Conservation (phyloP, 2,329 filamentous ascomycete genomes). For the Fusarium nurragi region DNA sequence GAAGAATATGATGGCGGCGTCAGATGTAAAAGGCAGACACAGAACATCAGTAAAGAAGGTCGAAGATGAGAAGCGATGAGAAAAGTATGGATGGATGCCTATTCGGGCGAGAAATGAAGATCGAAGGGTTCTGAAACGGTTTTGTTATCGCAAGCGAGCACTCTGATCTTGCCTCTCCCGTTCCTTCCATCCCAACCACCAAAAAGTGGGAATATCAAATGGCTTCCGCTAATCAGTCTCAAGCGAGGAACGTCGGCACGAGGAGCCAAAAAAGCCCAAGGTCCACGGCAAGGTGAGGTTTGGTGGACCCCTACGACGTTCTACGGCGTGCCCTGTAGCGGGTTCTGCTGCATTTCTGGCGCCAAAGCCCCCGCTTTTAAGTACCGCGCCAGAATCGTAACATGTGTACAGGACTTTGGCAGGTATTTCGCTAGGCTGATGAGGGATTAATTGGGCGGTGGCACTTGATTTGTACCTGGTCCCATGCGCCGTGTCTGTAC, state of each 20-base stretch:
- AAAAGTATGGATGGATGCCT: neutral
- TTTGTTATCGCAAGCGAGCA: conserved; percentile 34
- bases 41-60: neutral
- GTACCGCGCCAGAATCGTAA: conserved; percentile 15
- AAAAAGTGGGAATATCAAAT: conserved; percentile 30
- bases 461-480: conserved; percentile 18
- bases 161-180: conserved; percentile 28
- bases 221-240: conserved; percentile 18
- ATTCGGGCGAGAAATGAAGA: conserved; percentile 19
- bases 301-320: conserved; percentile 26
- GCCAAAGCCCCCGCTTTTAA: conserved; percentile 16
- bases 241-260: conserved; percentile 28
- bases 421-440: conserved; percentile 10
- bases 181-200: conserved; percentile 26
- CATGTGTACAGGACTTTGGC: conserved; percentile 17
- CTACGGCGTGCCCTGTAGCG: conserved; percentile 14
- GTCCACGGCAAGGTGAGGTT: conserved; percentile 17
- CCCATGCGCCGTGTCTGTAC: conserved; percentile 6
- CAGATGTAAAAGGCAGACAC: conserved; percentile 7
- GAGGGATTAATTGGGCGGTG: neutral
- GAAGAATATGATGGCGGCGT: conserved; percentile 19
- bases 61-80: neutral
- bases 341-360: conserved; percentile 7
- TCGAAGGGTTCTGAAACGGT: conserved; percentile 30
- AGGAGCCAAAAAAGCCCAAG: conserved; percentile 20